A percentile compares a stretch with the other conserved stretches of the same genome.
Evolutionary conservation across 225 moss, liverwort and hornwort species (phyloP).

Genomic region (Marchantia polymorpha): DNA sequence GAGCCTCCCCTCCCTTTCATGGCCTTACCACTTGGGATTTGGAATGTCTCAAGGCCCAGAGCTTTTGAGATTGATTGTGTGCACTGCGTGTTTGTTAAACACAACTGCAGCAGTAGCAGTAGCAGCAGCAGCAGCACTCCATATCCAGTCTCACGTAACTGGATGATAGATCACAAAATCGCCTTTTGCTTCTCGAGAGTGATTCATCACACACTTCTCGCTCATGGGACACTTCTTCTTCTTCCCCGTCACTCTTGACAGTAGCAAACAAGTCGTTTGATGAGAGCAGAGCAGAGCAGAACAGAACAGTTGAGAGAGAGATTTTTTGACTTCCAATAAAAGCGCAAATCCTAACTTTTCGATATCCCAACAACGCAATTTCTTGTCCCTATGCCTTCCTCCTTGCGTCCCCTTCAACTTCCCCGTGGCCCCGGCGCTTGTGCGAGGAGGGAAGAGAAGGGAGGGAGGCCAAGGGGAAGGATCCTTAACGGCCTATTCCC

Average conservation of each 20-base stretch:
- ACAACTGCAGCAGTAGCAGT: background rate
- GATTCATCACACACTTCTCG: too few relatives aligned
- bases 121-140: background rate
- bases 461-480: background rate
- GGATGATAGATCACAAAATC: background rate
- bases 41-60: background rate
- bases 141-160: background rate
- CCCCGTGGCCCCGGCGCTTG: background rate
- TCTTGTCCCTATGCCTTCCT: background rate
- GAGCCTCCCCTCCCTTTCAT: too few relatives aligned
- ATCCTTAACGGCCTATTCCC: background rate
- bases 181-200: background rate
- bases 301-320: background rate
- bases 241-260: background rate
- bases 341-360: background rate
- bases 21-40: background rate
- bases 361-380: background rate
- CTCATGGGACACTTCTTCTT: background rate
- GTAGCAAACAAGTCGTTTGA: background rate
- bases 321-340: background rate
- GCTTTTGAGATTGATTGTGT: background rate
- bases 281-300: background rate
- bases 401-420: background rate
- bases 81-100: background rate
- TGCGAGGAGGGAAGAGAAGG: background rate